Percentiles rank a stretch among this genome's conserved stretches.
phyloP scores from a whole-genome alignment of 2,329 filamentous ascomycete genomes.

The Didymosphaeria variabile region DNA sequence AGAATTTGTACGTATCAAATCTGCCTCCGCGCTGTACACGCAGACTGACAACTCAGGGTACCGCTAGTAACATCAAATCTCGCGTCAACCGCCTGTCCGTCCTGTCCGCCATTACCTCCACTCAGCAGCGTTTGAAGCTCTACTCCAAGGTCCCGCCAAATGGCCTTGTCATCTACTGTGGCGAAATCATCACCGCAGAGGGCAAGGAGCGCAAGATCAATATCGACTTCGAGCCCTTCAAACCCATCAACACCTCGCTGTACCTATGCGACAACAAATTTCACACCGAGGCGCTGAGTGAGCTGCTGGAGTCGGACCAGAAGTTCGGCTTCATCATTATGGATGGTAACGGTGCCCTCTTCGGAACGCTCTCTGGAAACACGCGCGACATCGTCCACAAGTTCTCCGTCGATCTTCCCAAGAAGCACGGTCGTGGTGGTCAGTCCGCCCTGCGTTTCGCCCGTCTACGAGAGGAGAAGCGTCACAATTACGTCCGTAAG shows the following conservation, averaged over 20 bases:
- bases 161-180: conserved; percentile 97
- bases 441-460: conserved; percentile 99
- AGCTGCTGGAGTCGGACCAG: conserved; percentile 97
- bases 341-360: conserved; percentile 98
- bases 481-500: conserved; percentile 99
- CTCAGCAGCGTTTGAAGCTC: conserved; percentile 97
- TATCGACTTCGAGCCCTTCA: conserved; percentile 99
- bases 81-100: conserved; percentile 99
- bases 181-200: conserved; percentile 99
- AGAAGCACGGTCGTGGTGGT: conserved; percentile 99
- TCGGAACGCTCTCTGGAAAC: conserved; percentile 96
- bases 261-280: conserved; percentile 99
- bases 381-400: conserved; percentile 97
- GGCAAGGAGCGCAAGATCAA: conserved; percentile 99
- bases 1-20: conserved; percentile 81
- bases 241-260: conserved; percentile 99
- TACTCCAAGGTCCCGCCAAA: conserved; percentile 99
- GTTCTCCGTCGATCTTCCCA: conserved; percentile 97
- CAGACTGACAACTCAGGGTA: conserved; percentile 69
- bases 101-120: conserved; percentile 97
- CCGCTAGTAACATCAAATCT: conserved; percentile 99
- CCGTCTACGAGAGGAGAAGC: conserved; percentile 98
- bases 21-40: background rate
- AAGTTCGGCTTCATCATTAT: conserved; percentile 99
- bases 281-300: conserved; percentile 95